Percentiles rank a stretch among this genome's conserved stretches.
These are phyloP conservation scores for Spiraea crenata DNA, from an alignment of 331 rosid species.

Conservation along the genomic window DNA sequence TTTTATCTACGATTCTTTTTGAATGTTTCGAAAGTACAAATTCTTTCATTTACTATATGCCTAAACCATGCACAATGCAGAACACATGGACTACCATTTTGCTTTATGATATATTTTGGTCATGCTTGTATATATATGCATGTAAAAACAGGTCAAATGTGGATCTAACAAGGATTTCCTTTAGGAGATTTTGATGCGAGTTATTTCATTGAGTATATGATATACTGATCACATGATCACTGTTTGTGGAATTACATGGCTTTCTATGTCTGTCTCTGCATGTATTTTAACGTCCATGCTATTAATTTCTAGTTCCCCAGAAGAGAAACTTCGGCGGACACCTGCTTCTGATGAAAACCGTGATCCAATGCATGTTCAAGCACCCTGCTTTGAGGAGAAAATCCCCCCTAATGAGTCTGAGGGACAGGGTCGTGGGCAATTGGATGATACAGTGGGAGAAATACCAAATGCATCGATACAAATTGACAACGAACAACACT, in stretches of 20 bases:
- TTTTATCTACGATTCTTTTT: neutral
- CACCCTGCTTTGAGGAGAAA: conserved; percentile 48
- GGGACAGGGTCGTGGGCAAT: conserved; percentile 36
- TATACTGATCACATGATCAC: neutral
- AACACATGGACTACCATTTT: neutral
- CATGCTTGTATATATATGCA: neutral
- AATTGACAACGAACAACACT: conserved; percentile 48
- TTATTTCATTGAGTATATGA: neutral
- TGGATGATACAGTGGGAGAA: conserved; percentile 47
- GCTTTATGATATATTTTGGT: neutral
- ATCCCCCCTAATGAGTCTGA: conserved; percentile 42
- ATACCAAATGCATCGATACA: conserved; percentile 49
- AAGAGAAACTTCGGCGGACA: conserved; percentile 52
- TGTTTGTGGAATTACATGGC: neutral
- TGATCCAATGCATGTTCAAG: conserved; percentile 55
- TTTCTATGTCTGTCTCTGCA: neutral
- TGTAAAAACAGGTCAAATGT: neutral
- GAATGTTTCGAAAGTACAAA: neutral
- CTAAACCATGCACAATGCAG: neutral
- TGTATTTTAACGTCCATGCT: neutral
- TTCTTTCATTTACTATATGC: neutral
- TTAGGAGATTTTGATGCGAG: neutral
- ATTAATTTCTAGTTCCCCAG: conserved; percentile 64
- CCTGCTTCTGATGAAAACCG: conserved; percentile 51
- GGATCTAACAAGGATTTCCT: conserved; percentile 10